Evolutionary conservation across 495 filamentous ascomycete species (phyloP), one percentile per base, ranked within the genome.

Genomic region (Penicillium maclennaniae): DNA sequence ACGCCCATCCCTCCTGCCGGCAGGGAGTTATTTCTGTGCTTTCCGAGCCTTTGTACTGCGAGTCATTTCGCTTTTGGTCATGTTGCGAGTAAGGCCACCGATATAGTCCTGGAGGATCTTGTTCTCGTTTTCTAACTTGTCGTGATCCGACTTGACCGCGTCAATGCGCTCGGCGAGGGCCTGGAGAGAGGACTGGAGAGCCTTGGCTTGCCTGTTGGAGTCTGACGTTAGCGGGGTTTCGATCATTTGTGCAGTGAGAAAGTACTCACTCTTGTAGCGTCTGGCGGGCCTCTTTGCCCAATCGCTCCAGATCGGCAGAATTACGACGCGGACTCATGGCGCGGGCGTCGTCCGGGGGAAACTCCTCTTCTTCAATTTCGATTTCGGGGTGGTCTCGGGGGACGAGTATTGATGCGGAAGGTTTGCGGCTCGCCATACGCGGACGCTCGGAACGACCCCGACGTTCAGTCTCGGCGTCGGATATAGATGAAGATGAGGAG

Each of bases 261-360:
- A 12, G 4, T 1, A 75, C 82, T 77, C 69, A 83, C 83, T 81
- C 82, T 56, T 87, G 82, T 54, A 88, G 69, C 21, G 82, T 79
- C 56, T 80, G 70, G 43, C 85, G 79, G 43, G 91, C 89, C 59
- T 92, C 88, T 63, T 87, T 83, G 46, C 90, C 85, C 74, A 98
- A 79, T 58, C 81, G 81, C 60, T 96, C 88, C 26, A 96, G 75
- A 60, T 98, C 92, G 45, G 90, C 89, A 52, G 84, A 95, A 58
- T 88, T 95, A 59, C 92, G 79, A 54, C 92, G 81, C 1, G 93
- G 93, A 69, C 91, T 96, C 93, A 98, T 98, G 39, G 90, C 86
- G 51, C 92, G 77, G 37, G 92, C 91, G 66, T 97, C 93, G 67
- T 91, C 86, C 3, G 87, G 87, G 17, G 89, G 90, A 54, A 86